phyloP scores from a whole-genome alignment of 2,329 filamentous ascomycete species.

The Beauveria brongniartii region DNA sequence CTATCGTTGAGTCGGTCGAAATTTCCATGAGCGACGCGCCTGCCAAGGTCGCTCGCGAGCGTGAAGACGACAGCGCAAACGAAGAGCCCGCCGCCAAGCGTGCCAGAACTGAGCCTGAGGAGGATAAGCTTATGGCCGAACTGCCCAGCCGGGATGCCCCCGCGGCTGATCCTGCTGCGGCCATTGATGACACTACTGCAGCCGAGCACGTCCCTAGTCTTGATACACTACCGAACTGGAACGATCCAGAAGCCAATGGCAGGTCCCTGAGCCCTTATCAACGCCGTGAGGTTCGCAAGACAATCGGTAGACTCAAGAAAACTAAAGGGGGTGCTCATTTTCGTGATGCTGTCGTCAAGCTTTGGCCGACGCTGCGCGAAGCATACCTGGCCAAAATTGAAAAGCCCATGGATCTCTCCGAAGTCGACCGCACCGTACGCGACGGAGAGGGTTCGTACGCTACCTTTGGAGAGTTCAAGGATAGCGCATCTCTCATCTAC shows the following conservation, averaged over 20 bases:
- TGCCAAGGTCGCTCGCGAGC: conserved; percentile 61
- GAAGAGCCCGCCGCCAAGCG: conserved; percentile 70
- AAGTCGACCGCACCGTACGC: conserved; percentile 75
- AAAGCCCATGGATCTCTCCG: conserved; percentile 74
- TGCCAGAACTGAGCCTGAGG: conserved; percentile 59
- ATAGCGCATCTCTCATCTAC: conserved; percentile 70
- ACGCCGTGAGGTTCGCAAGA: conserved; percentile 53
- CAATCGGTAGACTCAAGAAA: conserved; percentile 72
- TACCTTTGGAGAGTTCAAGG: conserved; percentile 62
- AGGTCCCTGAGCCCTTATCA: conserved; percentile 50
- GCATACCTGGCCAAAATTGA: conserved; percentile 63
- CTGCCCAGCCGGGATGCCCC: not conserved
- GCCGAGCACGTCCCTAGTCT: conserved; percentile 16
- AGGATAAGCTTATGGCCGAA: conserved; percentile 23
- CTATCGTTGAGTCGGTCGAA: conserved; percentile 28
- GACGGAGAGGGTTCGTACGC: conserved; percentile 51
- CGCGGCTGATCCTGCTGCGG: conserved; percentile 17
- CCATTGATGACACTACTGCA: conserved; percentile 2
- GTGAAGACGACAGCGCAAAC: conserved; percentile 60
- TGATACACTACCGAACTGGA: conserved; percentile 29
- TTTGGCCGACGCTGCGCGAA: conserved; percentile 68
- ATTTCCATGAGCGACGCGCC: conserved; percentile 48
- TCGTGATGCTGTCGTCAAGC: conserved; percentile 64
- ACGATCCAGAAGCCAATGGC: conserved; percentile 34
- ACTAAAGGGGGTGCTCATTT: conserved; percentile 74